phyloP scores from a whole-genome alignment of 164 flowering plant species.

The Vitis rupestris region DNA sequence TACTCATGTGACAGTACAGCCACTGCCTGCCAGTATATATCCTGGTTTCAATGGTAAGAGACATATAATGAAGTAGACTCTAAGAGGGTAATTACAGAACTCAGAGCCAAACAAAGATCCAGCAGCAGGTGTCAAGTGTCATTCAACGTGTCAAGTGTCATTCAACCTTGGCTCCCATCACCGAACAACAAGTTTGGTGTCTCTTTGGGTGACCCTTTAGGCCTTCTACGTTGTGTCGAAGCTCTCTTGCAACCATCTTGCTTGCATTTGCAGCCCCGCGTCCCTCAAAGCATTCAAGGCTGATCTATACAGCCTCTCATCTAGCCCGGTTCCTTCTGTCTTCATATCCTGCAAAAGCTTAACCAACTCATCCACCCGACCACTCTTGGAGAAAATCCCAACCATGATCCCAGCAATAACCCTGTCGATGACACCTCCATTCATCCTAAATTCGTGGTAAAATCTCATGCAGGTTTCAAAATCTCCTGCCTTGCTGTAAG shows the following conservation, averaged over 20 bases:
- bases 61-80: too few relatives aligned
- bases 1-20: too few relatives aligned
- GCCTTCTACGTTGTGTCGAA: too few relatives aligned
- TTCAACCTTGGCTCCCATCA: too few relatives aligned
- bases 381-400: conserved; percentile 61
- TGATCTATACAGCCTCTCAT: conserved; percentile 62
- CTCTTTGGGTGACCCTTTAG: too few relatives aligned
- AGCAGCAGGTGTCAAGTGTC: too few relatives aligned
- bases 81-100: too few relatives aligned
- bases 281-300: conserved; percentile 71
- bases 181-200: too few relatives aligned
- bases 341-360: conserved; percentile 71
- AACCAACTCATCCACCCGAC: conserved; percentile 55
- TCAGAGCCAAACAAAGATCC: too few relatives aligned
- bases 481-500: conserved; percentile 60
- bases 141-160: too few relatives aligned
- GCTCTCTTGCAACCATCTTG: conserved; percentile 48
- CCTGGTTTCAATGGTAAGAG: too few relatives aligned
- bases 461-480: conserved; percentile 46
- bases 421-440: conserved; percentile 60
- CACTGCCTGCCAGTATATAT: too few relatives aligned
- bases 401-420: conserved; percentile 88
- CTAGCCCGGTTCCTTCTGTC: conserved; percentile 49
- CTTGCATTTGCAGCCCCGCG: conserved; percentile 62
- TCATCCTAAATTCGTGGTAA: conserved; percentile 55